These are phyloP conservation scores for Nannochloris sp. DNA, from an alignment of 139 green algal genomes.

Conservation along the genomic window DNA sequence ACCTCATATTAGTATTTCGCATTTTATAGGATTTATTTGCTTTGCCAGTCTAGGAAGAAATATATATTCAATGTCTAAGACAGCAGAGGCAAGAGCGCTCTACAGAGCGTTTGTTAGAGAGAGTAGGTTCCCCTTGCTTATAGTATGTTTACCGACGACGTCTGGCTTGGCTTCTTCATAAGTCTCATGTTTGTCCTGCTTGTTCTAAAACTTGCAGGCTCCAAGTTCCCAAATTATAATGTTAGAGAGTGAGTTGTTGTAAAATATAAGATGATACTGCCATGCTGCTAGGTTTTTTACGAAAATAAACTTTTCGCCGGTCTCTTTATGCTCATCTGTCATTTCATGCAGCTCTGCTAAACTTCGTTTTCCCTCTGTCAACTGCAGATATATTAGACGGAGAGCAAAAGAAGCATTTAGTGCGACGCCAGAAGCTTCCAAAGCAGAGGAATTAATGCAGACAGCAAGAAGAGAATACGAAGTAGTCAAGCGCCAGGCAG, in stretches of 20 bases:
- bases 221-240: constrained; percentile 67
- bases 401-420: constrained; percentile 43
- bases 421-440: constrained; percentile 8
- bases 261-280: not conserved
- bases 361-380: not conserved
- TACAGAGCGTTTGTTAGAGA: not conserved
- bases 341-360: not conserved
- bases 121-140: too few relatives aligned
- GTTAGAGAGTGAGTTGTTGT: constrained; percentile 47
- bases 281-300: not conserved
- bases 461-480: constrained; percentile 43
- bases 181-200: not conserved
- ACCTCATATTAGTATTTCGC: too few relatives aligned
- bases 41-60: too few relatives aligned
- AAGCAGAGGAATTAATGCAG: constrained; percentile 17
- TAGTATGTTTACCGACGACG: too few relatives aligned
- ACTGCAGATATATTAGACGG: constrained; percentile 54
- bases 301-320: not conserved
- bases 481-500: constrained; percentile 49
- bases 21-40: too few relatives aligned
- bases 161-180: too few relatives aligned
- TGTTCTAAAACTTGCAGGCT: constrained; percentile 20
- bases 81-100: not conserved
- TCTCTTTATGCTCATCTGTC: not conserved
- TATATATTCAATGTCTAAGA: not conserved